Evolutionary conservation across 305 asterid genomes (phyloP), one percentile per base, ranked within the genome.

Genomic region (Coffea humblotiana): DNA sequence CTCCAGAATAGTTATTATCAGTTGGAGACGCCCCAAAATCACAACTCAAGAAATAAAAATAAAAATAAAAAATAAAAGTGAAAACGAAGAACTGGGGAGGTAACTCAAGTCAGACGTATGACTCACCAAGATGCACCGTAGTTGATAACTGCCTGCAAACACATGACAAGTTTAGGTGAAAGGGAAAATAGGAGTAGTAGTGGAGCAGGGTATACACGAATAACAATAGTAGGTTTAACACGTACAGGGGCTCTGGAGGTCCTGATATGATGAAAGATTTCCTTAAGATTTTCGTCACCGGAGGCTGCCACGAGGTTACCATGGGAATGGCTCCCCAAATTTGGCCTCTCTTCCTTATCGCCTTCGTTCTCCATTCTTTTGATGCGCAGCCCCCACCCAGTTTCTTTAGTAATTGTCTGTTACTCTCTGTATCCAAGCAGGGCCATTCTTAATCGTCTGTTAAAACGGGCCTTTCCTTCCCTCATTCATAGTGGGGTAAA

Each of bases 41-140:
- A 48, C 37, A 68, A 51, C 5, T 49, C 15, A 58, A 0, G 12
- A 15, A 67, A 29, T 29, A 14, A n/a, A 21, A 67, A 29, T 29
- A 14, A n/a, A 21, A 25, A 29, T 29, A 29, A 14, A n/a, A 21
- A 19, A 40, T n/a, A 63, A 68, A 29, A 25, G 4, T 37, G 4
- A 37, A 78, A 6, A 29, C 12, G 2, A 13, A 18, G 40, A 58
- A 63, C 29, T 4, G 3, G n/a, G 45, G 18, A 37, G 4, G 43
- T 37, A 37, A 37, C 43, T 37, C 43, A 37, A 37, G 43, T 37
- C 43, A 37, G 3, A 37, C 43, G 43, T 37, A 37, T 9, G 51
- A 84, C 91, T 9, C 84, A 94, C 97, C 98, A 94, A 74, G 95
- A 87, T 45, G 97, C 98, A 8, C 98, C 98, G 52, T 93, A 95